Base-by-base conservation (phyloP, 2,329 filamentous ascomycete genomes). In the Fusarium avenaceum region DNA sequence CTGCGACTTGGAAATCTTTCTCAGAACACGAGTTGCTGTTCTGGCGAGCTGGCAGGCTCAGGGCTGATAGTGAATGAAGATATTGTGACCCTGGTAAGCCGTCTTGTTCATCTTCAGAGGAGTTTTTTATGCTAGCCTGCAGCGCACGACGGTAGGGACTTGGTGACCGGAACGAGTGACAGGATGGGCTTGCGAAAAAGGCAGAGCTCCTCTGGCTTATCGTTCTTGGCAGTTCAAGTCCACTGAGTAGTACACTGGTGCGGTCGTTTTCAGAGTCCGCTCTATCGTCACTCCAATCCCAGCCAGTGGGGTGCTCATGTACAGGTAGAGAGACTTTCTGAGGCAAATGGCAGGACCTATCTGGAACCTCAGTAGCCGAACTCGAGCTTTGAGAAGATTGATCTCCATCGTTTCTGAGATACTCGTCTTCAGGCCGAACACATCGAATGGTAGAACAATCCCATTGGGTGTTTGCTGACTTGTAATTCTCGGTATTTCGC, bases 121-220 rank as follows among this genome's bases (percentile, higher is more conserved):
- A 77, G 9, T 77, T 72, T 56, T 78, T 77, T 69, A 86, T 86
- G 3, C 76, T 83, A 49, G 82, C 80, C 44, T 80, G 81, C 32
- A 89, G 71, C 4, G 83, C 84, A 26, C 83, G 83, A 4, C 86
- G 83, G 67, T 85, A 90, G 1, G 86, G 86, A 54, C 86, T 89
- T 26, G 81, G 78, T 1, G 85, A 84, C 28, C 85, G 81, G 62
- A 88, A 87, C 1, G 87, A 75, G 61, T 86, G 83, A 17, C 80
- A 81, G 2, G 80, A 76, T 3, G 84, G 83, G 44, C 85, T 87
- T 2, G 81, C 84, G 67, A 86, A 86, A 67, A 86, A 85, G 0
- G 80, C 82, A 2, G 84, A 85, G 59, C 79, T 82, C 22, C 81
- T 78, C 49, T 83, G 78, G 0, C 80, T 80, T 7, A 83, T 61